Conservation (phyloP, 176 grass and related monocot genomes). For the Poa annua region DNA sequence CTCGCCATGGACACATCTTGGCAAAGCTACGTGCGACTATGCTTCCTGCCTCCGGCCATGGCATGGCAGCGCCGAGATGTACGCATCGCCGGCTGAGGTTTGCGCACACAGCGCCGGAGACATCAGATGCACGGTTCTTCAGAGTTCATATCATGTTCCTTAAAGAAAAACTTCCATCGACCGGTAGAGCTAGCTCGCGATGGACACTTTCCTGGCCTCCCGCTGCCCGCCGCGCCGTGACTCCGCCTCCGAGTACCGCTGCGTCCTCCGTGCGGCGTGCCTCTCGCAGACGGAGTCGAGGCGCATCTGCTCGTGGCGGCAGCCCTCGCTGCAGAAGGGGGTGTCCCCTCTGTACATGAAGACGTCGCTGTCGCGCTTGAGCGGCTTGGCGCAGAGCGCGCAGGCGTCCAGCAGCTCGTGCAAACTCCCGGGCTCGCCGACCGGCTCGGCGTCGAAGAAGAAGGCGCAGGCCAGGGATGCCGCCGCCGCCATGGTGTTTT, state of each 20-base stretch:
- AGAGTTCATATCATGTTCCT: background rate
- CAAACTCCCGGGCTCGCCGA: background rate
- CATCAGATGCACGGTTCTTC: background rate
- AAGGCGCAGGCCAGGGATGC: conserved; percentile 23
- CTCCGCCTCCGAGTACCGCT: background rate
- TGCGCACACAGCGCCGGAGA: background rate
- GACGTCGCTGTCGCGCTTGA: conserved; percentile 57
- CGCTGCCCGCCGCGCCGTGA: background rate
- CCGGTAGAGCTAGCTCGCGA: background rate
- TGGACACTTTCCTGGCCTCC: background rate
- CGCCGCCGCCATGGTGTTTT: conserved; percentile 34
- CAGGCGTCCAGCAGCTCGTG: conserved; percentile 52
- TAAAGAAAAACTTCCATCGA: background rate
- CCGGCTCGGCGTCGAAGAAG: conserved; percentile 51
- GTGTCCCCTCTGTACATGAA: conserved; percentile 77
- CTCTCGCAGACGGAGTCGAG: conserved; percentile 35
- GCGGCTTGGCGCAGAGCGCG: conserved; percentile 59
- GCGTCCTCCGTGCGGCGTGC: background rate
- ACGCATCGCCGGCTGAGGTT: background rate
- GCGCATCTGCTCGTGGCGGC: conserved; percentile 58
- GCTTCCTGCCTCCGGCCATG: background rate
- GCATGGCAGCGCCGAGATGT: background rate
- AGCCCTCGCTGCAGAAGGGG: conserved; percentile 75
- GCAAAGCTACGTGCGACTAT: background rate
- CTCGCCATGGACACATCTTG: background rate